Evolutionary conservation across 805 yeast species (phyloP).

Genomic region (Yarrowia porcina): DNA sequence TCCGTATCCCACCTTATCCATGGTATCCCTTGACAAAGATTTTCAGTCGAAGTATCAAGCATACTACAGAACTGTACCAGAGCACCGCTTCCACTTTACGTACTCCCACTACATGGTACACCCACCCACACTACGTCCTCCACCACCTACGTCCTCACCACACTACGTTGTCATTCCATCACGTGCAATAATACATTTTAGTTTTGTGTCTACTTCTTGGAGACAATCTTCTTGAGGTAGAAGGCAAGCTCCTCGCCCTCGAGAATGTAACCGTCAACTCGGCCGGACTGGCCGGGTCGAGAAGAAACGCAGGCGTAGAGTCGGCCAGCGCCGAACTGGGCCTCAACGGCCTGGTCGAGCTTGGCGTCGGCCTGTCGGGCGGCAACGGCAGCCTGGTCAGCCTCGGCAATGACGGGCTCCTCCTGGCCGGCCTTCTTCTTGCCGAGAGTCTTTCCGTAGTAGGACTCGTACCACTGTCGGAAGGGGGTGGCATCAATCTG

Average conservation of each 20-base stretch:
- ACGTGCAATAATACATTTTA: conserved; percentile 26
- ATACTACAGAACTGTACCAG: too few species aligned
- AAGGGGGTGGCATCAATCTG: conserved; percentile 99
- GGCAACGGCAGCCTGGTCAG: conserved; percentile 83
- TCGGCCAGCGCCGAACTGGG: conserved; percentile 99
- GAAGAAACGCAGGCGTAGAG: conserved; percentile 98
- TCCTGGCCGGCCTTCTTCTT: conserved; percentile 58
- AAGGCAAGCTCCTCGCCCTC: conserved; percentile 99
- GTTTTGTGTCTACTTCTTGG: conserved; percentile 77
- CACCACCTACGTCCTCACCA: background rate
- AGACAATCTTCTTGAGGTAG: conserved; percentile 99
- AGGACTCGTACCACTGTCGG: conserved; percentile 98
- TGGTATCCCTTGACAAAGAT: too few species aligned
- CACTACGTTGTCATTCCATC: too few species aligned
- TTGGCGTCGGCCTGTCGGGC: conserved; percentile 81
- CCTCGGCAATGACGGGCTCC: conserved; percentile 50
- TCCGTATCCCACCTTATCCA: too few species aligned
- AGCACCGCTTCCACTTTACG: too few species aligned
- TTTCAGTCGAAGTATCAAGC: too few species aligned
- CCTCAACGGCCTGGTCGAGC: conserved; percentile 85
- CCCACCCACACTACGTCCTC: background rate
- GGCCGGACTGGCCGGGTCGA: conserved; percentile 99
- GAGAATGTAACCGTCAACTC: conserved; percentile 99
- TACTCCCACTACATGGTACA: too few species aligned
- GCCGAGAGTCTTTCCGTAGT: conserved; percentile 92